Evolutionary conservation across 75 land plant genomes (phyloP), one percentile per base, ranked within the genome.

Genomic region (Cryptomeria japonica): DNA sequence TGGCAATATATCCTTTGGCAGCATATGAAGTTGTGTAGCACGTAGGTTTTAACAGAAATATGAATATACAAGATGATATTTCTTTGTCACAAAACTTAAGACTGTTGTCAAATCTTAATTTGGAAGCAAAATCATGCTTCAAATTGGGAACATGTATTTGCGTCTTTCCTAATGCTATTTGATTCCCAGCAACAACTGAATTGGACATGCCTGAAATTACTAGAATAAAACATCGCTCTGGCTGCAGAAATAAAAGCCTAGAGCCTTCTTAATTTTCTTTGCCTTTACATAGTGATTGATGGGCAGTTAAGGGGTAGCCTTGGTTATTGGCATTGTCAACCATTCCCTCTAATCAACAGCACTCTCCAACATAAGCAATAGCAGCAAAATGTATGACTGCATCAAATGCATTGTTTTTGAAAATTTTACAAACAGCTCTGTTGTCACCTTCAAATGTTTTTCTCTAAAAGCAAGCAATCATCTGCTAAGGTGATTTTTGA

Each of bases 371-470:
- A 78, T 91, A 91, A 28, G 92, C 92, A 56, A 91, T 89, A 46
- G 91, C 91, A 87, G 92, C 91, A 90, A 91, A 91, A 85, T 91
- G 92, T 88, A 91, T 89, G n/a, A 91, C 91, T 10, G 88, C 91
- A 79, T 91, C 92, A 53, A 91, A 77, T 87, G 88, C 91, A 85
- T 89, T 91, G 44, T 87, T 91, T 85, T 37, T 64, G 38, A 91
- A 91, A 31, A 91, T 84, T 34, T 89, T 87, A 87, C 90, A 72
- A 34, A 91, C 91, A 46, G 47, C 8, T 46, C 47, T 46, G 6
- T 46, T 46, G 47, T 46, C 47, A 46, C 47, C 47, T 46, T 46
- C 8, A 46, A 6, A 46, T 12, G 14, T 55, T 12, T 55, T 55
- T 13, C 3, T 55, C 18, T 14, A 14, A 55, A 55, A 15, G 58